Evolutionary conservation across 1,284 basidiomycete species (phyloP), one percentile per base, ranked within the genome.

Genomic region (Microbotryum lychnidis-dioicae): DNA sequence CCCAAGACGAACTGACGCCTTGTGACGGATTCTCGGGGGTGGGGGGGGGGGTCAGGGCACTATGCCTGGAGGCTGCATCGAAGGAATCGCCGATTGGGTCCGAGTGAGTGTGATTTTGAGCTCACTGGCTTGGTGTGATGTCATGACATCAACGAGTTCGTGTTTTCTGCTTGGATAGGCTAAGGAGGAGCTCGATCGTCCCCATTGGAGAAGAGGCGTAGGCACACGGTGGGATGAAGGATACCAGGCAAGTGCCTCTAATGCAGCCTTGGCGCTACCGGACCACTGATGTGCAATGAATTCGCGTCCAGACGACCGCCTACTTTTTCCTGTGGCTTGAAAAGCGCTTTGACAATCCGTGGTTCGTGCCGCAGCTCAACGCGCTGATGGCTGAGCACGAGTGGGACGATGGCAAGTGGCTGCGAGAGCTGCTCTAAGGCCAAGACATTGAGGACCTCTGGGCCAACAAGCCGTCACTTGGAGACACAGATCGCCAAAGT

Each of bases 71-170:
- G 69, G 69, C 1, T 46, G 69, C 1, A 63, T 69, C 14, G 70
- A 71, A 29, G 70, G 70, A 2, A 53, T 70, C 42, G 70, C 70
- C 3, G 70, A 71, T 42, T 71, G 69, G 69, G 57, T 71, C 7
- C 21, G 70, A 20, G 23, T 63, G n/a, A 44, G 52, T 37, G 12
- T 37, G 27, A 27, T 27, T 6, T 27, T 27, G 27, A 27, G 27
- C 27, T 27, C 27, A 27, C 27, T 27, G 27, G 27, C 27, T 27
- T 27, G 27, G 27, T 6, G 27, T 27, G 27, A 27, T 27, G 27
- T 27, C 27, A 27, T 27, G 27, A 5, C 27, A 27, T 27, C 27
- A 6, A 5, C 6, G 27, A 27, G 27, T 27, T 27, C 5, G 27
- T 27, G 3, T 27, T 27, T 6, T 27, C 27, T 4, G 27, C 27